These are phyloP conservation scores for Vigna trinervia DNA, from an alignment of 306 rosid species.

Conservation along the genomic window DNA sequence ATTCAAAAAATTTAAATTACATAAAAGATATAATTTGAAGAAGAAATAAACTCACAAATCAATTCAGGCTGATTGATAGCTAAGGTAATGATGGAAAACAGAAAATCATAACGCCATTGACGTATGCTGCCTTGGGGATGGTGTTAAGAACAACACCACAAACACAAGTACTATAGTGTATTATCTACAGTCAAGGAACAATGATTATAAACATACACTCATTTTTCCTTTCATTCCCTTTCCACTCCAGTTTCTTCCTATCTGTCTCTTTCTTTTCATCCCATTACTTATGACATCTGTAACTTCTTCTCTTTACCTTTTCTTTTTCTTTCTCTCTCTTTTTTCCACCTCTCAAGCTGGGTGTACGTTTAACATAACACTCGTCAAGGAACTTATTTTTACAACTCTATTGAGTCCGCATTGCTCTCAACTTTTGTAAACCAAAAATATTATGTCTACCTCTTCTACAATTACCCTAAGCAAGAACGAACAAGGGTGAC, in stretches of 20 bases:
- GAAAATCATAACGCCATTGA: background rate
- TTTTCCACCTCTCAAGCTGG: background rate
- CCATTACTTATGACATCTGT: background rate
- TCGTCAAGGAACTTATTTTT: slow-evolving; percentile 20
- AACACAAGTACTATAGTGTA: background rate
- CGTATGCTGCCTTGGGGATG: slow-evolving; percentile 17
- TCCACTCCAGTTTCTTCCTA: background rate
- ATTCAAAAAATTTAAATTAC: slow-evolving; percentile 26
- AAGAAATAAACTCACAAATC: slow-evolving; percentile 18
- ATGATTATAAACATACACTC: background rate
- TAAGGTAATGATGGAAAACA: slow-evolving; percentile 8
- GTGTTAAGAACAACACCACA: slow-evolving; percentile 21
- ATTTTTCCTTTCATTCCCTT: background rate
- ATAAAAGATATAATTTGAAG: slow-evolving; percentile 13
- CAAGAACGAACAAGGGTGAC: slow-evolving; percentile 4
- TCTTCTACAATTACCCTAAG: slow-evolving; percentile 19
- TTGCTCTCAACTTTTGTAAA: slow-evolving; percentile 26
- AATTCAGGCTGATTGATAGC: background rate
- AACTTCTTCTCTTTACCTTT: background rate
- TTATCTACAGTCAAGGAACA: slow-evolving; percentile 33
- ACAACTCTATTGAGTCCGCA: slow-evolving; percentile 4
- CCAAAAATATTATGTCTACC: slow-evolving; percentile 13
- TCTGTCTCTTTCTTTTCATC: background rate
- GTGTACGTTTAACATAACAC: background rate
- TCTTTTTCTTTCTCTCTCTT: background rate